Evolutionary conservation across 1,284 basidiomycete genomes (phyloP), one percentile per base, ranked within the genome.

Genomic region (Pyrrhoderma lamaoense): DNA sequence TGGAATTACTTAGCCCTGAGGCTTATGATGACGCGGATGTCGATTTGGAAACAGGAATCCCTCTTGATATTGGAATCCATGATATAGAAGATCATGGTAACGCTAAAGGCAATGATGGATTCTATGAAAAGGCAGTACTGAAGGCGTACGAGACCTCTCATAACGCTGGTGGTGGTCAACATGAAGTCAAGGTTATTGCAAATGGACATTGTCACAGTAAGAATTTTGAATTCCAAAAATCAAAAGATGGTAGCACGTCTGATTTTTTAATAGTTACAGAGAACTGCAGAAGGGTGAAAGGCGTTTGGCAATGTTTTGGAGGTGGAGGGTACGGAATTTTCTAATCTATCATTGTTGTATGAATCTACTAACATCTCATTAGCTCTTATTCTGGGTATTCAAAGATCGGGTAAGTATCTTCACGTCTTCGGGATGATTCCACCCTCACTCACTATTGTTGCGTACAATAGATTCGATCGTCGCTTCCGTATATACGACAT

Each of bases 301-400:
- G 88, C 5, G 74, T 95, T 2, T 98, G 95, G 94, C 73, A 89
- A 59, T 98, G 94, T 69, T 99, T 99, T 64, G 89, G 89, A 19
- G 94, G 94, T 23, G 94, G 93, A 60, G 84, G 88, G 70, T 84
- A 60, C 62, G 79, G 69, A 7, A 31, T 14, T 45, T 5, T 16
- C 51, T 3, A 54, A 43, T 52, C 39, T 42, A 16, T 18, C 42
- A 4, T 11, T 34, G 14, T 46, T 21, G 27, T 42, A 52, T 16
- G 51, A 8, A 47, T 21, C 44, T 25, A 47, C 56, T 53, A 53
- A 48, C 43, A 23, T 45, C 52, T 35, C 38, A n/a, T 19, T 54
- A 86, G 85, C 3, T 89, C 85, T 8, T 96, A 88, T 62, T 86
- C 88, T 21, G 92, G 87, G 13, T 95, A 94, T 61, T 81, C 90